A percentile compares a stretch with the other conserved stretches of the same genome.
phyloP scores from a whole-genome alignment of 768 basidiomycete genomes.

The Lyophyllum shimeji region DNA sequence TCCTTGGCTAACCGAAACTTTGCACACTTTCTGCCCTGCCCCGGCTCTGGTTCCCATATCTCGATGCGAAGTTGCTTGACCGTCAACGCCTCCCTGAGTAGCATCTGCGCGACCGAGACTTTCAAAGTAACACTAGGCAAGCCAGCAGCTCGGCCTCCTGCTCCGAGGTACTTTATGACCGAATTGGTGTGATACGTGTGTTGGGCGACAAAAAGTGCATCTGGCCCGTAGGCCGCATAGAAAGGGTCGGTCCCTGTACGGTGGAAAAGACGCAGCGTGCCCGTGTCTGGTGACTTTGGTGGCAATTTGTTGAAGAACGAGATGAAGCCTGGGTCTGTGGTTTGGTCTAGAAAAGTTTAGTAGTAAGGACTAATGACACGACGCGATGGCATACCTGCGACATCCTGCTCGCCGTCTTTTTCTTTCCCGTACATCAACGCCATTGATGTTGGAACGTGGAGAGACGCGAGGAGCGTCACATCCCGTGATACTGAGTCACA shows the following conservation, averaged over 20 bases:
- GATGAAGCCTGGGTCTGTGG: constrained; percentile 78
- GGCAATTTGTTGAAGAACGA: constrained; percentile 64
- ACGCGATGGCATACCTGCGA: constrained; percentile 9
- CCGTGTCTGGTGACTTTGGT: constrained; percentile 68
- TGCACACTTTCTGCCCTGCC: constrained; percentile 69
- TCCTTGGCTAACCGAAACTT: constrained; percentile 83
- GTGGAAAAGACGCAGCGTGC: constrained; percentile 86
- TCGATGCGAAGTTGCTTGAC: constrained; percentile 88
- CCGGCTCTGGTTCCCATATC: constrained; percentile 79
- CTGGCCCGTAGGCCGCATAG: constrained; percentile 86
- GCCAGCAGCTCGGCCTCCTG: constrained; percentile 52
- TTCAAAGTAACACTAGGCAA: constrained; percentile 81
- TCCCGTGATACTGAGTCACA: constrained; percentile 18
- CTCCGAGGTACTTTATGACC: constrained; percentile 89
- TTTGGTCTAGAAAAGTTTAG: constrained; percentile 43
- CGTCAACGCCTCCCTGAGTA: constrained; percentile 89
- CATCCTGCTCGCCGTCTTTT: constrained; percentile 44
- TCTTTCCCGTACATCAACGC: constrained; percentile 67
- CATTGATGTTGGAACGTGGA: constrained; percentile 29
- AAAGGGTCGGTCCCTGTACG: constrained; percentile 61
- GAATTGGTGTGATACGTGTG: constrained; percentile 86
- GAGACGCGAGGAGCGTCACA: constrained; percentile 14
- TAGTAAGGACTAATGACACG: not conserved
- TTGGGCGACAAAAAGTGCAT: constrained; percentile 85
- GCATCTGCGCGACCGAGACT: constrained; percentile 70